Evolutionary conservation across 1,284 basidiomycete genomes (phyloP), one percentile per base, ranked within the genome.

Genomic region (Phaffia rhodozyma): DNA sequence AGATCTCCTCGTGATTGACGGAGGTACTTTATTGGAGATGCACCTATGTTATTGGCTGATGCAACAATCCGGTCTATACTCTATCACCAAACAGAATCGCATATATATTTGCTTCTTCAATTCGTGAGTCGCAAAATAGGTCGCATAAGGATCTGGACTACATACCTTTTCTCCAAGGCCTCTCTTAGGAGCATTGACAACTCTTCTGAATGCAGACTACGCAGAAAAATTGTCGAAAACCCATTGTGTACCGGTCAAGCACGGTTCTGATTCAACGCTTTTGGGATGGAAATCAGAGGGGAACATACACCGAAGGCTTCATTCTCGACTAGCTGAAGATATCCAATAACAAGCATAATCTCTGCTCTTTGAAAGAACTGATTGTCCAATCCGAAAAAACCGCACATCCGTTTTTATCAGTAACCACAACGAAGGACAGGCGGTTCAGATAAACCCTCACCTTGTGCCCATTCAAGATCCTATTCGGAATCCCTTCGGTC

Each of bases 331-430:
- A 94, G 78, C 71, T 91, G 89, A 0, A 92, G 77, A 74, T 94
- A 94, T 1, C 87, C 86, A n/a, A 94, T 76, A 27, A 93, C 55
- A 72, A 92, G 89, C 76, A 91, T 92, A 72, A 96, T 82, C 78
- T 89, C 88, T 68, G 82, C 74, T 9, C 90, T 84, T 67, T 92
- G 88, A 71, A 92, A 93, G 80, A 92, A 92, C 73, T 62, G 38
- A 43, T 43, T 11, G 38, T 16, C 5, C 38, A 5, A 11, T 7
- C 16, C 38, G 7, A 43, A 43, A 11, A 43, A 43, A 16, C 5
- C 5, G 2, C 7, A 2, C 2, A 16, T 7, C 16, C 16, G 13
- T 43, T 43, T 2, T 43, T 9, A 25, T 7, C 9, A 23, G 27
- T 53, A 30, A 13, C 1, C 16, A 38, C 21, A 18, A 16, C n/a